phyloP scores from a whole-genome alignment of 345 rosid species.

The Eucalyptus grandis region DNA sequence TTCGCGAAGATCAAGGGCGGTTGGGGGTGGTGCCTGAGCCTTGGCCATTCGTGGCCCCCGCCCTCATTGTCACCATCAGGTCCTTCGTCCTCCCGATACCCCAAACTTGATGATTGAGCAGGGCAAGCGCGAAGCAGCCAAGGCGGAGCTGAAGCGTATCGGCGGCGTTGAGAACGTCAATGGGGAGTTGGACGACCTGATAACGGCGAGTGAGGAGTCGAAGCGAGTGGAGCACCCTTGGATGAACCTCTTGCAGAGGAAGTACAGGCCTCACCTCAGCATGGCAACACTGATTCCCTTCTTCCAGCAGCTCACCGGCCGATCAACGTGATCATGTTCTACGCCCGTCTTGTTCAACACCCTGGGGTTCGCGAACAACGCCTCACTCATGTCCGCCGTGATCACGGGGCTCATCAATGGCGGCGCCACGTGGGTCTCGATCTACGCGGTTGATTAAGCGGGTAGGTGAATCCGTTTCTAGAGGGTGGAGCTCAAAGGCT shows the following conservation, averaged over 20 bases:
- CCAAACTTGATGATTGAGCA: neutral
- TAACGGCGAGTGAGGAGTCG: neutral
- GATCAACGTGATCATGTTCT: neutral
- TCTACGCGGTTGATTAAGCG: neutral
- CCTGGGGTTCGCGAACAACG: neutral
- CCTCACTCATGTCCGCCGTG: neutral
- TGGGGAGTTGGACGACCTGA: neutral
- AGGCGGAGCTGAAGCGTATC: neutral
- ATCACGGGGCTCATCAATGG: neutral
- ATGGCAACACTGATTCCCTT: neutral
- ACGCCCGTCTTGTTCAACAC: neutral
- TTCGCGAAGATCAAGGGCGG: neutral
- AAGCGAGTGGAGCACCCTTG: neutral
- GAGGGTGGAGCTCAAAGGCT: constrained; percentile 55
- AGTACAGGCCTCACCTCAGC: neutral
- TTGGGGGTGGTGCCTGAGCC: neutral
- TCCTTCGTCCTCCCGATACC: neutral
- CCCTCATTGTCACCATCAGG: neutral
- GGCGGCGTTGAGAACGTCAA: neutral
- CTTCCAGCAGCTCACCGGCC: neutral
- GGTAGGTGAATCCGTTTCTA: constrained; percentile 20
- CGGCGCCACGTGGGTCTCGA: neutral
- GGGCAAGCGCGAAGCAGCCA: neutral
- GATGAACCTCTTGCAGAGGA: neutral
- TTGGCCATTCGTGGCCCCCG: neutral